These are phyloP conservation scores for Acmispon strigosus DNA, from an alignment of 306 rosid species.

Conservation along the genomic window DNA sequence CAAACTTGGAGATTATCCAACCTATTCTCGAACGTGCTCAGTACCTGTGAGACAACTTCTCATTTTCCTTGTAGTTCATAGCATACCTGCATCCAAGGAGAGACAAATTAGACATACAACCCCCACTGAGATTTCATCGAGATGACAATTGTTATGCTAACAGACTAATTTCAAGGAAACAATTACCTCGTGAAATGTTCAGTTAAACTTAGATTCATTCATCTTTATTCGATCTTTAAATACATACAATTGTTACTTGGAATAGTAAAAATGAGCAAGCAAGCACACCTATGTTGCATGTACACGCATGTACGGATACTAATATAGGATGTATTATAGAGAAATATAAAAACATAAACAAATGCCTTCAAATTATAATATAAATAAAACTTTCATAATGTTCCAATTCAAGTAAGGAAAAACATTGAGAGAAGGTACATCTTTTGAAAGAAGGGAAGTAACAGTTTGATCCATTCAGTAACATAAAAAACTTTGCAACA, in stretches of 20 bases:
- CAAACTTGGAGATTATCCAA: slow-evolving; percentile 14
- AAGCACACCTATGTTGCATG: not conserved
- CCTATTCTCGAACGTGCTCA: slow-evolving; percentile 18
- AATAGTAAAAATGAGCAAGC: not conserved
- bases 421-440: too few species aligned
- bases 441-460: too few species aligned
- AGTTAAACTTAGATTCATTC: not conserved
- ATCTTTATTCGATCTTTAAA: not conserved
- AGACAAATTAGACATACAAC: not conserved
- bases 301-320: not conserved
- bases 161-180: not conserved
- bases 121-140: not conserved
- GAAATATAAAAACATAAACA: not conserved
- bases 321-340: too few species aligned
- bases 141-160: not conserved
- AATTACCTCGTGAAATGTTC: not conserved
- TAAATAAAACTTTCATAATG: too few species aligned
- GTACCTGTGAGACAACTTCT: slow-evolving; percentile 60
- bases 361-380: too few species aligned
- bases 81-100: slow-evolving; percentile 47
- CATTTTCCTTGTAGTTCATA: slow-evolving; percentile 45
- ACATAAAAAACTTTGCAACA: too few species aligned
- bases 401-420: too few species aligned
- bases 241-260: not conserved
- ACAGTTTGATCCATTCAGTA: too few species aligned